Evolutionary conservation across 2,329 filamentous ascomycete genomes (phyloP).

Genomic region (Emericellopsis cladophorae): DNA sequence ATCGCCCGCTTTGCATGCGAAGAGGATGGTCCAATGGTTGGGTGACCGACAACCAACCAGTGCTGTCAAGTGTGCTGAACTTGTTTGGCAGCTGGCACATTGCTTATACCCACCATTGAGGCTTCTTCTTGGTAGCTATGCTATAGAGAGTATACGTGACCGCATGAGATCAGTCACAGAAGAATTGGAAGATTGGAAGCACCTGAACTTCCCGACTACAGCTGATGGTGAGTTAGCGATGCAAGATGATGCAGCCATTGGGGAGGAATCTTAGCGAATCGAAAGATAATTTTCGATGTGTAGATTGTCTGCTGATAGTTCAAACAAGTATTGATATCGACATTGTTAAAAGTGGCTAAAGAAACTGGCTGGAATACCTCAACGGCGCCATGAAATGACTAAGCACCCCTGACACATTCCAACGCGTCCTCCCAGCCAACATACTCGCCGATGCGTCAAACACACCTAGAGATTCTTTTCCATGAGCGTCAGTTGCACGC

Average conservation of each 20-base stretch:
- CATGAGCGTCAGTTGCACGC: too few species aligned
- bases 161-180: slow-evolving; percentile 82
- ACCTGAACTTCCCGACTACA: slow-evolving; percentile 52
- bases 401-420: too few species aligned
- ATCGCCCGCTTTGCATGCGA: slow-evolving; percentile 77
- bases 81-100: slow-evolving; percentile 90
- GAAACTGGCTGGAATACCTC: too few species aligned
- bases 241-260: not conserved
- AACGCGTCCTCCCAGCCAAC: too few species aligned
- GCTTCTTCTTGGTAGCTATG: slow-evolving; percentile 81
- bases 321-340: too few species aligned
- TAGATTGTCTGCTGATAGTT: too few species aligned
- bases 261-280: not conserved
- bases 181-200: slow-evolving; percentile 89
- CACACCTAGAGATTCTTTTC: too few species aligned
- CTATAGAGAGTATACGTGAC: slow-evolving; percentile 91
- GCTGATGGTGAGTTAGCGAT: not conserved
- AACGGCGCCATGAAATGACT: too few species aligned
- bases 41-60: slow-evolving; percentile 86
- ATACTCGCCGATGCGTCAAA: too few species aligned
- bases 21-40: slow-evolving; percentile 87
- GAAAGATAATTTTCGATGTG: not conserved
- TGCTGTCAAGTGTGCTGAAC: slow-evolving; percentile 81
- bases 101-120: slow-evolving; percentile 86
- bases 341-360: too few species aligned